Conservation (phyloP, 2,329 filamentous ascomycete genomes). For the Aspergillus bombycis region DNA sequence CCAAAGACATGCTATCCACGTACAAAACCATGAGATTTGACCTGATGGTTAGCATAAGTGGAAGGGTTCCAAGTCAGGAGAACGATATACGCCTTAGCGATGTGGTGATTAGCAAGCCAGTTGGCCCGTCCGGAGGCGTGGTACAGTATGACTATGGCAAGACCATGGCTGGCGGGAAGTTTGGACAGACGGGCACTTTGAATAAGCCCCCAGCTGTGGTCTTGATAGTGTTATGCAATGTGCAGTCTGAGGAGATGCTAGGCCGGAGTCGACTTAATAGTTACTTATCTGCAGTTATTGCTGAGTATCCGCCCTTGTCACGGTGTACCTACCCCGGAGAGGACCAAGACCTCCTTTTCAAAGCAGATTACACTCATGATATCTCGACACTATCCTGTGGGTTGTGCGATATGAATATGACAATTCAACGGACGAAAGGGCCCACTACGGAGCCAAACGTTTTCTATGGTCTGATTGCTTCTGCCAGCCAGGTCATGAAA, state of each 20-base stretch:
- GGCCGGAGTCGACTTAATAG: too few relatives aligned
- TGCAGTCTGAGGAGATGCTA: too few relatives aligned
- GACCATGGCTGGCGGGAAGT: neutral
- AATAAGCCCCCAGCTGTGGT: neutral
- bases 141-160: neutral
- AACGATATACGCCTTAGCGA: neutral
- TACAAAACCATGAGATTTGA: neutral
- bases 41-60: neutral
- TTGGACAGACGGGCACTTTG: neutral
- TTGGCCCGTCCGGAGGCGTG: rapidly evolving
- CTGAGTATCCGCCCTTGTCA: neutral
- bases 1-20: neutral
- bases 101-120: neutral
- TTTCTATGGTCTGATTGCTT: neutral
- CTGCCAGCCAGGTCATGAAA: neutral
- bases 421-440: too few relatives aligned
- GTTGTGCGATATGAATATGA: too few relatives aligned
- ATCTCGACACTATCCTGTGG: neutral
- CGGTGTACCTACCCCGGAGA: neutral
- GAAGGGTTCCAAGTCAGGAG: too few relatives aligned
- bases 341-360: neutral
- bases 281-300: too few relatives aligned
- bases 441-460: too few relatives aligned
- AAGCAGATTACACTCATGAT: neutral
- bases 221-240: too few relatives aligned